Percentiles rank a stretch among this genome's conserved stretches.
Evolutionary conservation across 331 rosid genomes (phyloP).

Genomic region (Arachis monticola): DNA sequence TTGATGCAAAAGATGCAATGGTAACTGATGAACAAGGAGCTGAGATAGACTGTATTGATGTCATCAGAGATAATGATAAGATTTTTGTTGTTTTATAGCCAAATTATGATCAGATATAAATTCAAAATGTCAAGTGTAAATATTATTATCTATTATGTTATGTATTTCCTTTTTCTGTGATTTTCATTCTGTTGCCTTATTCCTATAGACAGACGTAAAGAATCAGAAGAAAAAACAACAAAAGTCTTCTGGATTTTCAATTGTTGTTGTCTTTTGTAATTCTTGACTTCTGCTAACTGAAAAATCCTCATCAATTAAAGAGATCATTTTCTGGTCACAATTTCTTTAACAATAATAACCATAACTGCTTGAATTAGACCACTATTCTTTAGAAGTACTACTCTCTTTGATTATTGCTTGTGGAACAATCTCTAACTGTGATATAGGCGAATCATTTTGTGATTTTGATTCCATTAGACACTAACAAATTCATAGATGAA

Average conservation of each 20-base stretch:
- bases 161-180: background rate
- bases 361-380: conserved; percentile 15
- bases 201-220: background rate
- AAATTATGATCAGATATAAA: background rate
- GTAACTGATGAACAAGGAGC: conserved; percentile 87
- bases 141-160: conserved; percentile 14
- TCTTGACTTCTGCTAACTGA: background rate
- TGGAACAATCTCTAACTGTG: conserved; percentile 9
- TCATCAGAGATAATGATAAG: conserved; percentile 90
- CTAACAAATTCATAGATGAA: conserved; percentile 4
- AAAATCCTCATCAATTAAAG: background rate
- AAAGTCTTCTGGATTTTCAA: background rate
- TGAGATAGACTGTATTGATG: conserved; percentile 75
- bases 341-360: background rate
- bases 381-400: background rate
- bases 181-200: conserved; percentile 5
- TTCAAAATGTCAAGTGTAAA: conserved; percentile 37
- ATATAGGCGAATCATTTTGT: conserved; percentile 20
- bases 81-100: conserved; percentile 58
- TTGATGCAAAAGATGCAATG: conserved; percentile 54
- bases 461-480: conserved; percentile 18
- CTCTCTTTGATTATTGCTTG: conserved; percentile 16
- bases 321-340: background rate
- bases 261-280: background rate
- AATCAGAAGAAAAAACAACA: background rate